Conservation (phyloP, 1,139 yeast genomes). For the Candida frijolesensis region DNA sequence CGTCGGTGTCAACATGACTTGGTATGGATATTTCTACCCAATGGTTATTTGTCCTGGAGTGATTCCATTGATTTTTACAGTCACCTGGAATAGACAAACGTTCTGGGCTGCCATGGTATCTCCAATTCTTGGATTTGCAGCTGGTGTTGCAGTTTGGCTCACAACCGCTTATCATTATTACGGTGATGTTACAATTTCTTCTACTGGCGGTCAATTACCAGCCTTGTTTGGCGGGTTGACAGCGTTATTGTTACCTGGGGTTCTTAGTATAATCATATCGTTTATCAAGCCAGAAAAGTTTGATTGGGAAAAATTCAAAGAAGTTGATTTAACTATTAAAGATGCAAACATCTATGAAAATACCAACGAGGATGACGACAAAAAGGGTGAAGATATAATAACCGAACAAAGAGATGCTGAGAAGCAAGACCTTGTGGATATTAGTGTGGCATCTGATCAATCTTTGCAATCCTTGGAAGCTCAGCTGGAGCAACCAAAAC, state of each 20-base stretch:
- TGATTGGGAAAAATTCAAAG: slow-evolving; percentile 33
- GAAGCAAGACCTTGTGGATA: neutral
- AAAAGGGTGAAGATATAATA: slow-evolving; percentile 10
- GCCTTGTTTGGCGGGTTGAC: slow-evolving; percentile 34
- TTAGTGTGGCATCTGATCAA: neutral
- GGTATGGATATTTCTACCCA: slow-evolving; percentile 38
- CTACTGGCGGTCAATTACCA: slow-evolving; percentile 34
- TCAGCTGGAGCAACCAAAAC: neutral
- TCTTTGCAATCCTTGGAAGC: slow-evolving; percentile 1
- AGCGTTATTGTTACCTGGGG: slow-evolving; percentile 34
- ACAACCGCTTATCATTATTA: slow-evolving; percentile 27
- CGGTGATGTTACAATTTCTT: slow-evolving; percentile 25
- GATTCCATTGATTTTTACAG: slow-evolving; percentile 32
- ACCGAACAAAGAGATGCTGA: slow-evolving; percentile 6
- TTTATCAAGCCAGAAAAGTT: slow-evolving; percentile 29
- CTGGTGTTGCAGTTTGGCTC: slow-evolving; percentile 29
- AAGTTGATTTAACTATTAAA: slow-evolving; percentile 24
- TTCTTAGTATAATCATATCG: slow-evolving; percentile 27
- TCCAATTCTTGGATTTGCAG: slow-evolving; percentile 26
- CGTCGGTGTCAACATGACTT: slow-evolving; percentile 33
- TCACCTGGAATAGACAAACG: slow-evolving; percentile 36
- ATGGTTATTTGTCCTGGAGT: slow-evolving; percentile 40
- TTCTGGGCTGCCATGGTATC: slow-evolving; percentile 28
- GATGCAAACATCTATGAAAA: slow-evolving; percentile 11
- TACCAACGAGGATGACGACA: slow-evolving; percentile 7